These are phyloP conservation scores for Suhomyces sp. DNA, from an alignment of 805 yeast genomes.

Conservation along the genomic window DNA sequence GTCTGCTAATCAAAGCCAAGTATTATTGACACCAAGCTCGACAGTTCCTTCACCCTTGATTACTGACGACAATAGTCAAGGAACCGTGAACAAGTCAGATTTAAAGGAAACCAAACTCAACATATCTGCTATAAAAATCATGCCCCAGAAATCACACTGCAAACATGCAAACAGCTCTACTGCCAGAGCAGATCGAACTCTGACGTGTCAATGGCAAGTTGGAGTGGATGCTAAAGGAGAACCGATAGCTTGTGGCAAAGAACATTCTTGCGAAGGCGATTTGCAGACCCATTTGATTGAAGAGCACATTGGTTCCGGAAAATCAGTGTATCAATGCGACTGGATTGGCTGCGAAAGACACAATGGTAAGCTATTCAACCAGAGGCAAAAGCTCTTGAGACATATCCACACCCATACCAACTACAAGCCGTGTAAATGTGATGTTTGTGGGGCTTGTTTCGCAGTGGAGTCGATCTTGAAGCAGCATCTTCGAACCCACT, in stretches of 20 bases:
- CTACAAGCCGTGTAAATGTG: conserved; percentile 75
- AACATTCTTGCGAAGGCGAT: conserved; percentile 53
- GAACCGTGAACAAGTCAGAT: not conserved
- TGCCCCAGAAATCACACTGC: conserved; percentile 19
- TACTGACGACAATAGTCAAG: not conserved
- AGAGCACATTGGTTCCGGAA: conserved; percentile 72
- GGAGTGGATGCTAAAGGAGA: conserved; percentile 27
- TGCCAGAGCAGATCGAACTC: not conserved
- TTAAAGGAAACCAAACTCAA: conserved; percentile 15
- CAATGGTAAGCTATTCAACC: conserved; percentile 59
- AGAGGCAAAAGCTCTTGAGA: conserved; percentile 80
- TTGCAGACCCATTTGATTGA: conserved; percentile 69
- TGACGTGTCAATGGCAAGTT: conserved; percentile 44
- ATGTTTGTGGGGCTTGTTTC: conserved; percentile 64
- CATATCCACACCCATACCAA: conserved; percentile 89
- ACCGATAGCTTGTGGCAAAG: conserved; percentile 45
- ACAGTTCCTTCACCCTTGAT: conserved; percentile 9
- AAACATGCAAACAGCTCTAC: not conserved
- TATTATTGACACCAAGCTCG: conserved; percentile 7
- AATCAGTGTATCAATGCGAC: conserved; percentile 62
- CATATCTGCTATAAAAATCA: conserved; percentile 33
- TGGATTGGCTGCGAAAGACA: conserved; percentile 79
- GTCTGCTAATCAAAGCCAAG: conserved; percentile 2
- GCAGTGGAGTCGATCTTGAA: conserved; percentile 73
- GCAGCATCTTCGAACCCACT: conserved; percentile 81